Evolutionary conservation across 1,284 basidiomycete genomes (phyloP), one percentile per base, ranked within the genome.

Genomic region (Porodaedalea pini): DNA sequence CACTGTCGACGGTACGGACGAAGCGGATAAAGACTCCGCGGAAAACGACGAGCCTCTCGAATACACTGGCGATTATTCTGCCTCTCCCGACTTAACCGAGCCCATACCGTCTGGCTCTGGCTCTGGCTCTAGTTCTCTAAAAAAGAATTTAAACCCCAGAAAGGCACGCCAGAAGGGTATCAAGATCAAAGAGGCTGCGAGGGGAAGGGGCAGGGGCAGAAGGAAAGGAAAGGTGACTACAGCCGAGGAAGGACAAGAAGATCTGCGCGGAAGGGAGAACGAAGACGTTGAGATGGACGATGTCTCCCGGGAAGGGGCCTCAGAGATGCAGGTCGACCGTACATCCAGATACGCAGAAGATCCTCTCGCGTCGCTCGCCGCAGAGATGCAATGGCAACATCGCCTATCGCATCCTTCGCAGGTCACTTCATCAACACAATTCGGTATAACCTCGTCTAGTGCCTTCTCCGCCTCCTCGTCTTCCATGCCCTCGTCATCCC

Each of bases 301-400:
- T 11, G 29, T 51, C 19, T 37, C 17, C 17, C 36, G 17, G 19
- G 39, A 29, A 43, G 43, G 47, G 25, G 17, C 17, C 23, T 15
- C 4, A 7, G 49, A 19, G 15, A 50, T 43, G 39, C 27, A 23
- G 17, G 29, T 47, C 23, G 27, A 51, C 13, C 15, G 17, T 6
- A 21, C 10, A 1, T 19, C 34, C 13, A n/a, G 27, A n/a, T 29
- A 47, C 17, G 19, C 34, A 21, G 37, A 51, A 27, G 41, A 58
- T n/a, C 56, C 56, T 3, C 50, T 58, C 4, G 56, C 56, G 6
- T 53, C 56, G 13, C 51, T 58, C 17, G 50, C 50, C 2, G 50
- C 50, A 10, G 50, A 58, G 23, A 45, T 53, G 31, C 43, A 56
- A 17, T 47, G 47, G 45, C 34, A 32, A n/a, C 51, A 52, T 15